These are phyloP conservation scores for Dioscorea cayenensis DNA, from an alignment of 116 monocot species.

Conservation along the genomic window DNA sequence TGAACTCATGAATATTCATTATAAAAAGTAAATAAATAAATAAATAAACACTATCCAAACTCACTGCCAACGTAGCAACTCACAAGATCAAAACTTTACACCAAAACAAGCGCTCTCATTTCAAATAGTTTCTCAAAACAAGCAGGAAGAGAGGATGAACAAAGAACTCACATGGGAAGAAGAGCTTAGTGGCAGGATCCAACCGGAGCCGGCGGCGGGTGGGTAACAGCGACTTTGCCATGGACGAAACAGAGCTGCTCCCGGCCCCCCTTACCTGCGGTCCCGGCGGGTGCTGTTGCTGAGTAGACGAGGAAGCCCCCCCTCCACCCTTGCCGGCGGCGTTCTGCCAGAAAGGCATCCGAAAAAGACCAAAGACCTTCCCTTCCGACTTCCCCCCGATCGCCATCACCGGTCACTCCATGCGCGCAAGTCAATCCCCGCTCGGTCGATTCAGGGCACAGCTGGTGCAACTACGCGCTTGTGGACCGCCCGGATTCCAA, in stretches of 20 bases:
- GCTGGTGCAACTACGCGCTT: too few relatives aligned
- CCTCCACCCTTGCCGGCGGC: conserved; percentile 16
- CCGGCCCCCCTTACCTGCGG: neutral
- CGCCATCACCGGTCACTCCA: conserved; percentile 5
- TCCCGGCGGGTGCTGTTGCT: neutral
- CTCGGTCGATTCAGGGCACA: too few relatives aligned
- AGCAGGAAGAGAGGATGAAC: neutral
- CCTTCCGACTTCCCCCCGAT: conserved; percentile 21
- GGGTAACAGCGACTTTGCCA: conserved; percentile 63
- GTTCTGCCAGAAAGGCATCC: conserved; percentile 53
- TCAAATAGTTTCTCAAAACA: neutral
- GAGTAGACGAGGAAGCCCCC: neutral
- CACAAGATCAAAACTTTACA: neutral
- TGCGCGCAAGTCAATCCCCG: neutral
- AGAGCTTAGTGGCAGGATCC: conserved; percentile 78
- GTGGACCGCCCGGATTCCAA: neutral
- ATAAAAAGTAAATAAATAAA: too few relatives aligned
- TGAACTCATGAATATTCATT: too few relatives aligned
- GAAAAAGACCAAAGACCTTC: conserved; percentile 39
- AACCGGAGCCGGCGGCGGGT: conserved; percentile 56
- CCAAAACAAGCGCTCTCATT: neutral
- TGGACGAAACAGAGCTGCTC: conserved; percentile 27
- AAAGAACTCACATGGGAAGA: conserved; percentile 75
- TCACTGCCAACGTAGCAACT: too few relatives aligned
- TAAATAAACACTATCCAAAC: too few relatives aligned